These are phyloP conservation scores for Candida anglica DNA, from an alignment of 805 yeast genomes.

Conservation along the genomic window DNA sequence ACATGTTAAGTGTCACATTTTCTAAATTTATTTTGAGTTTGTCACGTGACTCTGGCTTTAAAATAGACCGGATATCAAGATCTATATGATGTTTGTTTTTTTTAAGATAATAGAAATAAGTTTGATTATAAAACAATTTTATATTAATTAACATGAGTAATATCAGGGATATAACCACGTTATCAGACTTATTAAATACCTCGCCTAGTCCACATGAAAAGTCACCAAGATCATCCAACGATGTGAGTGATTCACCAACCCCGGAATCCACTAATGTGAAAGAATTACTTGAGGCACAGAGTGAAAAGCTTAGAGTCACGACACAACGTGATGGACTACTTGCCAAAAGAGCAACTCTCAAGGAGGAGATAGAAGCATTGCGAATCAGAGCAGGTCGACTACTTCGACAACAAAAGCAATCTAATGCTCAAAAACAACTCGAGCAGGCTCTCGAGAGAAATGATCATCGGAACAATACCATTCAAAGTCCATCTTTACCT, in stretches of 20 bases:
- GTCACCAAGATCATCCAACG: not conserved
- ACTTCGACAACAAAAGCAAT: conserved; percentile 9
- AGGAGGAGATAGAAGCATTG: conserved; percentile 12
- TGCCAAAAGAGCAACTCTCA: conserved; percentile 13
- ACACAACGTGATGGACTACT: conserved; percentile 14
- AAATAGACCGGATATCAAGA: too few relatives aligned
- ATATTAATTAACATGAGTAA: conserved; percentile 13
- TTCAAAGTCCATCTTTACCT: not conserved
- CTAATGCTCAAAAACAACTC: conserved; percentile 12
- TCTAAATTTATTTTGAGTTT: too few relatives aligned
- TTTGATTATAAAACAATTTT: too few relatives aligned
- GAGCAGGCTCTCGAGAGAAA: not conserved
- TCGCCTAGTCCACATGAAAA: conserved; percentile 13
- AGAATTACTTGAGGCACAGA: conserved; percentile 10
- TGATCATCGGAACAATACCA: not conserved
- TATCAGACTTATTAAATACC: conserved; percentile 22
- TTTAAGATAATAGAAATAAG: too few relatives aligned
- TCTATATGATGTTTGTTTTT: too few relatives aligned
- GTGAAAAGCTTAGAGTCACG: conserved; percentile 11
- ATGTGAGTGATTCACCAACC: conserved; percentile 2
- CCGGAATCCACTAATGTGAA: conserved; percentile 4
- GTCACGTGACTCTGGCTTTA: too few relatives aligned
- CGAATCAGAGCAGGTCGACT: conserved; percentile 10
- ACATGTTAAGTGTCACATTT: too few relatives aligned
- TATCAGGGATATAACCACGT: conserved; percentile 19